Percentiles rank a stretch among this genome's conserved stretches.
phyloP scores from a whole-genome alignment of 2,329 filamentous ascomycete genomes.

The Gnomoniopsis sp. region DNA sequence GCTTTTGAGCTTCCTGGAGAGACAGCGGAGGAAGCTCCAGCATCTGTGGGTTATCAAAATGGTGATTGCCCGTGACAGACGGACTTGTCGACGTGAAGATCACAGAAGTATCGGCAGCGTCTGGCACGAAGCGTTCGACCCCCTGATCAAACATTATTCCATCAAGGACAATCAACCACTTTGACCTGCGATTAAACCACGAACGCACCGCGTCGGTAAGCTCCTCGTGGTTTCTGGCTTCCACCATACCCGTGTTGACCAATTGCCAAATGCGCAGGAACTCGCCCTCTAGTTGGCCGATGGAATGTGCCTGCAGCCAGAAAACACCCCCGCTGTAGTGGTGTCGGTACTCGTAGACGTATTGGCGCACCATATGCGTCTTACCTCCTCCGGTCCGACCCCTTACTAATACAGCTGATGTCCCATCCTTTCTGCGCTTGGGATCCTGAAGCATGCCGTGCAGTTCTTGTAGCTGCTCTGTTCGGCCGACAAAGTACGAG shows the following conservation, averaged over 20 bases:
- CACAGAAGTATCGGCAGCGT: slow-evolving; percentile 58
- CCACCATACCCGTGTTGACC: slow-evolving; percentile 39
- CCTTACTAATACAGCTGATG: slow-evolving; percentile 61
- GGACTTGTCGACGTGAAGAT: slow-evolving; percentile 67
- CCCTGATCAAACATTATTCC: slow-evolving; percentile 61
- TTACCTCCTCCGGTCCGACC: slow-evolving; percentile 66
- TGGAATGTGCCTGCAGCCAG: slow-evolving; percentile 63
- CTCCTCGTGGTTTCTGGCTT: slow-evolving; percentile 36
- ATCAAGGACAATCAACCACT: slow-evolving; percentile 67
- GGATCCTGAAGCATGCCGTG: slow-evolving; percentile 58
- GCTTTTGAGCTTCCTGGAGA: slow-evolving; percentile 53
- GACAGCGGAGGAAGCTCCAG: slow-evolving; percentile 54
- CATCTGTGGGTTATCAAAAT: slow-evolving; percentile 55
- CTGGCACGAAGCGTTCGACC: slow-evolving; percentile 61
- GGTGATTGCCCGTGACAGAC: slow-evolving; percentile 51
- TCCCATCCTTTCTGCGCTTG: slow-evolving; percentile 52
- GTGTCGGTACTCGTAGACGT: slow-evolving; percentile 57
- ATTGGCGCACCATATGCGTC: slow-evolving; percentile 65
- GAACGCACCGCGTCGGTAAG: slow-evolving; percentile 55
- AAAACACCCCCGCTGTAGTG: slow-evolving; percentile 65
- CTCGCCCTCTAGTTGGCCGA: slow-evolving; percentile 55
- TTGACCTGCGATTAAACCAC: slow-evolving; percentile 59
- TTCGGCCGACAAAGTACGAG: slow-evolving; percentile 58
- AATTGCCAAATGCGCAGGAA: slow-evolving; percentile 65
- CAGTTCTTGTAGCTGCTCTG: slow-evolving; percentile 53